A percentile compares a stretch with the other conserved stretches of the same genome.
Conservation (phyloP, 768 basidiomycete species). For the Serendipita sp. region DNA sequence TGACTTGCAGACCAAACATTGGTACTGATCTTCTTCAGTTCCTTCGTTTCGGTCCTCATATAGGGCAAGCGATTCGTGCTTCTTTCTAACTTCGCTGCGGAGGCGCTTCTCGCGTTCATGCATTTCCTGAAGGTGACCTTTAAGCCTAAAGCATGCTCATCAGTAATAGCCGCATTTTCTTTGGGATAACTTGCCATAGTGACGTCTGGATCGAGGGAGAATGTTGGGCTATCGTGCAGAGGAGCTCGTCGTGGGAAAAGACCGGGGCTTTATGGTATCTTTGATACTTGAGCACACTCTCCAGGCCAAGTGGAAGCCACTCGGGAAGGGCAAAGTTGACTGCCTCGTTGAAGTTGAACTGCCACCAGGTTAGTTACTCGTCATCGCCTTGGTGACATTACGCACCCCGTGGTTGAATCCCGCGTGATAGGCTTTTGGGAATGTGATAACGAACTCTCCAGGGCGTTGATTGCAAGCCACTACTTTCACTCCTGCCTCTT, state of each 20-base stretch:
- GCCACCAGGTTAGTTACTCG: background rate
- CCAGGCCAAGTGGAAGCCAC: slow-evolving; percentile 77
- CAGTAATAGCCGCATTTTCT: background rate
- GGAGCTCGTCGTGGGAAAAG: slow-evolving; percentile 93
- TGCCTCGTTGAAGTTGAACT: slow-evolving; percentile 98
- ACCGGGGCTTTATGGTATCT: slow-evolving; percentile 87
- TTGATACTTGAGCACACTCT: slow-evolving; percentile 80
- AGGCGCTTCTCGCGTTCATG: slow-evolving; percentile 60
- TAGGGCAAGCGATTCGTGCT: slow-evolving; percentile 40
- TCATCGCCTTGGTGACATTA: slow-evolving; percentile 10
- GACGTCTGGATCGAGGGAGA: slow-evolving; percentile 85
- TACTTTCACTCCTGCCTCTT: slow-evolving; percentile 77
- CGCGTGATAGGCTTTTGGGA: slow-evolving; percentile 94
- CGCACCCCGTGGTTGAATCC: slow-evolving; percentile 96
- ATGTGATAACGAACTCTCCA: slow-evolving; percentile 94
- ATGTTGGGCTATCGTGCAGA: slow-evolving; percentile 95
- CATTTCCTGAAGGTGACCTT: slow-evolving; percentile 77
- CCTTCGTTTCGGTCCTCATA: slow-evolving; percentile 62
- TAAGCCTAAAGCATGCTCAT: slow-evolving; percentile 39
- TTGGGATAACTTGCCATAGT: slow-evolving; percentile 48
- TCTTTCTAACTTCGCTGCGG: slow-evolving; percentile 43
- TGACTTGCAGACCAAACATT: slow-evolving; percentile 81
- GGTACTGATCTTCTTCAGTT: slow-evolving; percentile 80
- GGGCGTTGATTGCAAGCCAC: slow-evolving; percentile 92
- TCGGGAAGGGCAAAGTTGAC: slow-evolving; percentile 96